Base-by-base conservation (phyloP, 306 rosid genomes). In the Castanea crenata region DNA sequence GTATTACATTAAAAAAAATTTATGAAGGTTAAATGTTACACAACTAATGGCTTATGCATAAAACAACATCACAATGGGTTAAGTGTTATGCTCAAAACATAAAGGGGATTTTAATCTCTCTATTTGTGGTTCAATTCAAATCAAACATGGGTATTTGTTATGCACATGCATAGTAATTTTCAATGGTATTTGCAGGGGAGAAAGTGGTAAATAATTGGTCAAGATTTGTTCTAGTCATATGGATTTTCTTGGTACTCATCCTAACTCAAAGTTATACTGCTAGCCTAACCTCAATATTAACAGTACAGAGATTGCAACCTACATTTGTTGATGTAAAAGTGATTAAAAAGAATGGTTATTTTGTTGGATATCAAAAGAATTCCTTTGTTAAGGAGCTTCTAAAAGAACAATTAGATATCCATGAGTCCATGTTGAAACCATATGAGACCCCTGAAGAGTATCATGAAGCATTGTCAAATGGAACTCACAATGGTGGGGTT, bases 231-330 rank as follows among this genome's bases (percentile, higher is more conserved):
- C 14, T 84, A 21, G 78, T 80, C 55, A 75, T 84, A 23, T 87
- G 90, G 90, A 9, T 87, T 41, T 77, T 87, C 64, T 79, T 84
- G 78, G 88, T 78, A 9, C 75, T 87, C 67, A 83, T 87, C 31
- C 10, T 87, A 15, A 82, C 85, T 7, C 88, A 87, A 61, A 84
- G 88, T 84, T 87, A 87, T 77, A 80, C 86, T 1, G 90, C 88
- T 15, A 84, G 80, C 46, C 79, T 87, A 63, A 74, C 90, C 12
- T 87, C 90, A 29, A 64, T 85, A 23, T 76, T 87, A 13, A 80
- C 87, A 1, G 71, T 82, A 11, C 80, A 82, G 27, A 69, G 75
- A 21, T 44, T 80, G 20, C 85, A 78, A 41, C 90, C 90, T 0
- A 76, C 78, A 54, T 70, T 79, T 44, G 35, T 76, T 1, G 87